Evolutionary conservation across 2,329 filamentous ascomycete genomes (phyloP), one percentile per base, ranked within the genome.

Genomic region (Parastagonospora avenae): DNA sequence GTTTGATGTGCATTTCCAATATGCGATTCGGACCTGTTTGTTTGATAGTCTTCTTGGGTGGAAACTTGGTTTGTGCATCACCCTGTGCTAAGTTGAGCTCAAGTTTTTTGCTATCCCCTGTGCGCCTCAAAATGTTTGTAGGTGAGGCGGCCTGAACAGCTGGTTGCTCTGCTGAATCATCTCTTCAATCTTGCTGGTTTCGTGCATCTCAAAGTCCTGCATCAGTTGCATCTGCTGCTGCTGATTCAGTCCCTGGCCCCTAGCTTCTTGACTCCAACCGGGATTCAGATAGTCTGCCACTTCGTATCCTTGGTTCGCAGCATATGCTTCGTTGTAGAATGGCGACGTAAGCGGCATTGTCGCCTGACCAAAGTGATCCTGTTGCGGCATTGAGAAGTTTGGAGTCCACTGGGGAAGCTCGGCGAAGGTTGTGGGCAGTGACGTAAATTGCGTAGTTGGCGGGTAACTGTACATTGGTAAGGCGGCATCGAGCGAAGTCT

Each of bases 211-310:
- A 30, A 96, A 80, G 42, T 86, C 86, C 48, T 87, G 85, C 88
- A 95, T 91, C 32, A 96, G 78, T 76, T 96, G 90, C 56, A 87
- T 76, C 73, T 94, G 91, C 73, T 95, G 90, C 65, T 91, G 84
- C 57, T 92, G 88, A 52, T 86, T 92, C 29, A 95, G 77, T 52
- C 80, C 80, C 19, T 64, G 64, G 4, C 65, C 64, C 42, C 71
- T 55, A 7, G 62, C 56, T 29, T 69, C 64, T 35, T 64, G 58
- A 38, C 82, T 89, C 58, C 86, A 91, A 63, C 85, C 85, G 52
- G 80, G 82, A 67, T 83, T 82, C 71, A 56, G 76, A 64, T 66
- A 79, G 71, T 74, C 71, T 1, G 64, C 66, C 57, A 73, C 65
- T 28, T 71, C 64, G 38, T 70, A 73, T 2, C 69, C 70, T 42